Evolutionary conservation across 345 rosid species (phyloP).

Genomic region (Bretschneidera sinensis): DNA sequence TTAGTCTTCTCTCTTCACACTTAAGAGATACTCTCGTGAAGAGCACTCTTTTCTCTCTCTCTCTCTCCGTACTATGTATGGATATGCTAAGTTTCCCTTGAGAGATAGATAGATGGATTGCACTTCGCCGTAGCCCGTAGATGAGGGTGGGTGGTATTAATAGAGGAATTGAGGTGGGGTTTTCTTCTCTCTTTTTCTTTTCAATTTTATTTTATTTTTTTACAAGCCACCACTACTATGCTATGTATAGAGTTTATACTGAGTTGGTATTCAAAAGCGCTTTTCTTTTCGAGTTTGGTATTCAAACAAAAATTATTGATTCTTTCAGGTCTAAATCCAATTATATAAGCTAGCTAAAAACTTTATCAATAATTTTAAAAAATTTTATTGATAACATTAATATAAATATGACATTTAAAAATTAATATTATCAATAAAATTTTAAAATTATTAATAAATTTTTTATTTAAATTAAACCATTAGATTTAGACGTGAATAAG

Average conservation of each 20-base stretch:
- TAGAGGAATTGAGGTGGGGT: conserved; percentile 21
- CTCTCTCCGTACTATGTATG: conserved; percentile 11
- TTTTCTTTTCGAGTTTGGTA: no score
- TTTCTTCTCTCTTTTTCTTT: neutral
- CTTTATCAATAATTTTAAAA: no score
- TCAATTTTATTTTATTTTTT: neutral
- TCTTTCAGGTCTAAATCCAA: no score
- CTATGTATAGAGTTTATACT: conserved; percentile 9
- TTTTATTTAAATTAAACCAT: no score
- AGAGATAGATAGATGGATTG: conserved; percentile 15
- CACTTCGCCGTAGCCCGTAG: conserved; percentile 11
- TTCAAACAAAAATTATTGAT: no score
- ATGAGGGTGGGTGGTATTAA: conserved; percentile 22
- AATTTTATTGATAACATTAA: no score
- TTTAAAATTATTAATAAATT: no score
- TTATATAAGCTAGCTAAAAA: no score
- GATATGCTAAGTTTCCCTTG: conserved; percentile 17
- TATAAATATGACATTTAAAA: no score
- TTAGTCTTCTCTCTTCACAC: no score
- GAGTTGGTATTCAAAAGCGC: no score
- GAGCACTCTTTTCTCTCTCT: conserved; percentile 31
- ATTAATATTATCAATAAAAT: conserved; percentile 16
- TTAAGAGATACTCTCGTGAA: conserved; percentile 45
- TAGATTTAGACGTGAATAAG: conserved; percentile 20
- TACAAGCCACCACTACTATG: neutral